These are phyloP conservation scores for Chrysanthemum lavandulifolium DNA, from an alignment of 129 eudicot species.

Conservation along the genomic window DNA sequence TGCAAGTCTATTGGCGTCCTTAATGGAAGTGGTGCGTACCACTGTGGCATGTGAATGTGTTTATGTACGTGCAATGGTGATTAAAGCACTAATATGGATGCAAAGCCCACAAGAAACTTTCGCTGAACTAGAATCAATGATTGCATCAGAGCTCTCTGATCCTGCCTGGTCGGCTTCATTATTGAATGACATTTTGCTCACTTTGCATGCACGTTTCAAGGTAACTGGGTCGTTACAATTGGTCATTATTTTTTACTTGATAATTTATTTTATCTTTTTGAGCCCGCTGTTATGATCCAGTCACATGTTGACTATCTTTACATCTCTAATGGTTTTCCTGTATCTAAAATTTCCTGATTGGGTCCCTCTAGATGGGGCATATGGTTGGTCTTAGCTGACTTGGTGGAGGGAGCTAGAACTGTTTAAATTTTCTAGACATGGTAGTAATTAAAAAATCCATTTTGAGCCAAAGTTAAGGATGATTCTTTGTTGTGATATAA, in stretches of 20 bases:
- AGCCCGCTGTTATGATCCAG: constrained; percentile 1
- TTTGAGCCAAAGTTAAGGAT: neutral
- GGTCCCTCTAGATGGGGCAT: too few species aligned
- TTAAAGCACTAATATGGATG: constrained; percentile 98
- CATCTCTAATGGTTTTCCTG: constrained; percentile 2
- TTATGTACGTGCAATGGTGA: constrained; percentile 96
- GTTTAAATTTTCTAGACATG: neutral
- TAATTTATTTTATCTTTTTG: neutral
- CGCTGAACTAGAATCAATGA: constrained; percentile 82
- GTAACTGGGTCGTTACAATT: constrained; percentile 31
- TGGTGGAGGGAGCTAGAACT: neutral
- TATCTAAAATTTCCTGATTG: constrained; percentile 3
- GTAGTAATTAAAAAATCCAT: neutral
- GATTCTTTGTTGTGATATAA: neutral
- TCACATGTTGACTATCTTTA: constrained; percentile 10
- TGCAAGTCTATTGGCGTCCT: constrained; percentile 77
- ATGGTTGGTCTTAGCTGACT: constrained; percentile 2
- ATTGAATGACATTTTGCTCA: constrained; percentile 83
- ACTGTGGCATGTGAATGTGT: constrained; percentile 99
- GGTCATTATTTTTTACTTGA: neutral
- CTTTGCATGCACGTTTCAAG: constrained; percentile 99
- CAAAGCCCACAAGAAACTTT: constrained; percentile 96
- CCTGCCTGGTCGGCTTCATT: constrained; percentile 97
- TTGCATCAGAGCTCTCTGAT: constrained; percentile 96
- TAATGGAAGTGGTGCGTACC: constrained; percentile 98